Percentiles rank a stretch among this genome's conserved stretches.
Conservation (phyloP, 257 asterid genomes). For the Scutellaria barbata region DNA sequence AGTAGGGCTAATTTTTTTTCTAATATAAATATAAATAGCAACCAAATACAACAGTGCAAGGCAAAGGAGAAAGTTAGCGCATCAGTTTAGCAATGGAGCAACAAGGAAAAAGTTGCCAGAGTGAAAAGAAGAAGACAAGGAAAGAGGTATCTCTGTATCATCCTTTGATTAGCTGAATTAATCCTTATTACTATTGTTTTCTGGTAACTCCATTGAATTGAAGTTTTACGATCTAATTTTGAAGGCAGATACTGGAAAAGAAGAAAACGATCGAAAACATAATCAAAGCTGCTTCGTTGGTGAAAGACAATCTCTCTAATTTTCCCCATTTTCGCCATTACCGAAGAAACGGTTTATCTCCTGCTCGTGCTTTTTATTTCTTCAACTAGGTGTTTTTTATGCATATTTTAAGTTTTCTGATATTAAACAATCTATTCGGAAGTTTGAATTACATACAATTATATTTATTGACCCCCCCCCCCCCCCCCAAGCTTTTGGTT, state of each 20-base stretch:
- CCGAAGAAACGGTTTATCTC: conserved; percentile 53
- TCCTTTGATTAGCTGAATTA: neutral
- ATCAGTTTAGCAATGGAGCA: conserved; percentile 44
- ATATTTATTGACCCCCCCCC: too few species aligned
- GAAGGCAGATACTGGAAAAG: conserved; percentile 66
- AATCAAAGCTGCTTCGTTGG: conserved; percentile 57
- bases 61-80: neutral
- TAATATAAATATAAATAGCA: too few species aligned
- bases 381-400: neutral
- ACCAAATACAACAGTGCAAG: neutral
- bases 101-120: conserved; percentile 31
- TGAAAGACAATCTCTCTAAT: conserved; percentile 59
- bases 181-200: neutral
- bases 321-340: conserved; percentile 63
- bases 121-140: conserved; percentile 49
- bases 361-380: neutral
- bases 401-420: neutral
- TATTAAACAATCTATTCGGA: neutral
- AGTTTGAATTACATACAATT: neutral
- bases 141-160: conserved; percentile 47
- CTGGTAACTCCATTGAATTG: neutral
- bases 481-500: too few species aligned
- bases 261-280: conserved; percentile 59
- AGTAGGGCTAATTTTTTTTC: too few species aligned
- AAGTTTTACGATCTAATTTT: conserved; percentile 23